Evolutionary conservation across 1,284 basidiomycete genomes (phyloP).

Genomic region (Thecaphora thlaspeos): DNA sequence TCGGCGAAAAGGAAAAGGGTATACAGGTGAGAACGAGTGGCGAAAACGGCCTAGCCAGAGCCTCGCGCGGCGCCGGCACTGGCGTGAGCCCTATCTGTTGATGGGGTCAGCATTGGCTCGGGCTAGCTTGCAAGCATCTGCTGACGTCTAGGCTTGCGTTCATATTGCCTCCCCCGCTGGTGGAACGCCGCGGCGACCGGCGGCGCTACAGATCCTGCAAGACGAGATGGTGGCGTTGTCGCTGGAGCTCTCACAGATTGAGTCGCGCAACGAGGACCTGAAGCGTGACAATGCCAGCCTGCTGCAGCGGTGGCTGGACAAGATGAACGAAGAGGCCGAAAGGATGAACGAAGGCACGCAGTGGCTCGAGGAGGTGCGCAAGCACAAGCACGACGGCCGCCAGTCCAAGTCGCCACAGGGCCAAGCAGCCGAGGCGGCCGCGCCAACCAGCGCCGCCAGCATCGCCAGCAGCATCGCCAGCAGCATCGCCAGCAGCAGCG

Average conservation of each 20-base stretch:
- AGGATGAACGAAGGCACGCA: slow-evolving; percentile 76
- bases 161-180: not conserved
- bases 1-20: slow-evolving; percentile 75
- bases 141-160: not conserved
- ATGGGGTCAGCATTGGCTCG: too few relatives aligned
- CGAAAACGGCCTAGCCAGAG: too few relatives aligned
- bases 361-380: slow-evolving; percentile 37
- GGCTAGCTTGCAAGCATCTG: slow-evolving; percentile 1
- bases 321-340: slow-evolving; percentile 84
- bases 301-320: slow-evolving; percentile 66
- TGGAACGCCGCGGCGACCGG: not conserved
- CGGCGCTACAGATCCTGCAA: slow-evolving; percentile 71
- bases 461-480: too few relatives aligned
- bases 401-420: not conserved
- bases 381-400: slow-evolving; percentile 4
- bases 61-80: too few relatives aligned
- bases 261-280: slow-evolving; percentile 78
- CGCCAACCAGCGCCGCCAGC: too few relatives aligned
- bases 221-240: slow-evolving; percentile 64
- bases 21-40: slow-evolving; percentile 79
- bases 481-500: too few relatives aligned
- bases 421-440: too few relatives aligned
- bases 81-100: too few relatives aligned
- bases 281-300: slow-evolving; percentile 90
- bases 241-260: slow-evolving; percentile 78